These are phyloP conservation scores for Microsporum canis DNA, from an alignment of 2,329 filamentous ascomycete genomes.

Conservation along the genomic window DNA sequence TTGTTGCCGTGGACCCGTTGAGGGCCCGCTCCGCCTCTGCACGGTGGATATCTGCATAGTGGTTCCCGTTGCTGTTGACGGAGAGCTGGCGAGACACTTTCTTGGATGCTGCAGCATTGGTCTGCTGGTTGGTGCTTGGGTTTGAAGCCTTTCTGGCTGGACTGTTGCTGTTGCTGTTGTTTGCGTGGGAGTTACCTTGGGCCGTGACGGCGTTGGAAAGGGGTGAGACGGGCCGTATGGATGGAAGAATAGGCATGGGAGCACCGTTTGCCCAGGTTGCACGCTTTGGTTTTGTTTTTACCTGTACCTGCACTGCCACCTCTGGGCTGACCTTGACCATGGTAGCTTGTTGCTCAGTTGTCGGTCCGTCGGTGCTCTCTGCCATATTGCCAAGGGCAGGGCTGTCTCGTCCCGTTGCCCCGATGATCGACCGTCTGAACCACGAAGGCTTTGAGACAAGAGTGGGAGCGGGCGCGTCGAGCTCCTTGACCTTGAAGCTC, in stretches of 20 bases:
- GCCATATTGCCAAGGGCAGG: conserved; percentile 44
- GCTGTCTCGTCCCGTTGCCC: conserved; percentile 52
- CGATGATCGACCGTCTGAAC: conserved; percentile 92
- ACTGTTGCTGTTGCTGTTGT: conserved; percentile 45
- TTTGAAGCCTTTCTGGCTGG: conserved; percentile 17
- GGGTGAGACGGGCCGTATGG: conserved; percentile 89
- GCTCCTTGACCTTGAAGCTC: conserved; percentile 49
- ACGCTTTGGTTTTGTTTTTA: conserved; percentile 54
- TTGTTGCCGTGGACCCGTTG: conserved; percentile 68
- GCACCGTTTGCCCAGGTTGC: conserved; percentile 87
- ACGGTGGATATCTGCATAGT: conserved; percentile 80
- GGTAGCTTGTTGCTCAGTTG: conserved; percentile 33
- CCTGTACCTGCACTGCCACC: conserved; percentile 15
- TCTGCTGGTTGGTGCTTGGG: conserved; percentile 9
- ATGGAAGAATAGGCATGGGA: conserved; percentile 91
- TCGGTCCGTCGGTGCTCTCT: conserved; percentile 16
- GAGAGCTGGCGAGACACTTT: conserved; percentile 94
- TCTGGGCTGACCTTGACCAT: conserved; percentile 30
- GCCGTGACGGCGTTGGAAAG: conserved; percentile 87
- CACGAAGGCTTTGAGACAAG: conserved; percentile 79
- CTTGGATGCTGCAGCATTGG: conserved; percentile 58
- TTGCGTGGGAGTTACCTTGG: conserved; percentile 50
- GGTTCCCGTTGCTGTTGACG: conserved; percentile 79
- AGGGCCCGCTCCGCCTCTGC: conserved; percentile 85
- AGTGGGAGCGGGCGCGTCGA: conserved; percentile 51